These are phyloP conservation scores for Torulaspora globosa DNA, from an alignment of 1,139 yeast species.

Conservation along the genomic window DNA sequence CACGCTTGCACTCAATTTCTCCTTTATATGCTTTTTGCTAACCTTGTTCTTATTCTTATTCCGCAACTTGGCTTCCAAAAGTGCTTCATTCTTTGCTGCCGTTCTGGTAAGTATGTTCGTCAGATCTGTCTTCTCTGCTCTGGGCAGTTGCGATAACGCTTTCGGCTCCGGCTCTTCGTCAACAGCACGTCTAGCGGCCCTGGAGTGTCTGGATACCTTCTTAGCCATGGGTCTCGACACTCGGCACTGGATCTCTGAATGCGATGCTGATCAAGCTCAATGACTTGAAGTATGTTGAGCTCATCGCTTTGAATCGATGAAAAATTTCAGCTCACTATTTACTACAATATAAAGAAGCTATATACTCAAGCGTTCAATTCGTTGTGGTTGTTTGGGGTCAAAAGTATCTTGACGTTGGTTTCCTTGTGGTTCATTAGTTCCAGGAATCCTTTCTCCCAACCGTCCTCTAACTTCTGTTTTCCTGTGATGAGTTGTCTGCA, in stretches of 20 bases:
- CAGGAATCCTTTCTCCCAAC: constrained; percentile 44
- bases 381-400: constrained; percentile 28
- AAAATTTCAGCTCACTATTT: constrained; percentile 1
- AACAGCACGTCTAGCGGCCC: constrained; percentile 72
- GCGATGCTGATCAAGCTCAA: neutral
- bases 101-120: constrained; percentile 65
- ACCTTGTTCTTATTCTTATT: constrained; percentile 40
- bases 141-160: constrained; percentile 50
- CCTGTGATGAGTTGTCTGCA: constrained; percentile 44
- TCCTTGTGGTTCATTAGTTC: constrained; percentile 45
- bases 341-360: neutral
- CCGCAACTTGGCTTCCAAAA: constrained; percentile 54
- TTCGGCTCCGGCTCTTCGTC: constrained; percentile 47
- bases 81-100: constrained; percentile 57
- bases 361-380: constrained; percentile 13
- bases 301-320: neutral
- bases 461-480: constrained; percentile 42
- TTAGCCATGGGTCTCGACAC: constrained; percentile 26
- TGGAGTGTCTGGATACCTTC: constrained; percentile 59
- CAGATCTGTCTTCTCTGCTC: constrained; percentile 54
- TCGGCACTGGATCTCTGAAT: neutral
- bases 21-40: constrained; percentile 37
- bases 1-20: constrained; percentile 36
- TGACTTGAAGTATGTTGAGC: neutral
- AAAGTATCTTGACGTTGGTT: constrained; percentile 45